A percentile compares a stretch with the other conserved stretches of the same genome.
Conservation (phyloP, 768 basidiomycete species). For the Boletus subparvulus region DNA sequence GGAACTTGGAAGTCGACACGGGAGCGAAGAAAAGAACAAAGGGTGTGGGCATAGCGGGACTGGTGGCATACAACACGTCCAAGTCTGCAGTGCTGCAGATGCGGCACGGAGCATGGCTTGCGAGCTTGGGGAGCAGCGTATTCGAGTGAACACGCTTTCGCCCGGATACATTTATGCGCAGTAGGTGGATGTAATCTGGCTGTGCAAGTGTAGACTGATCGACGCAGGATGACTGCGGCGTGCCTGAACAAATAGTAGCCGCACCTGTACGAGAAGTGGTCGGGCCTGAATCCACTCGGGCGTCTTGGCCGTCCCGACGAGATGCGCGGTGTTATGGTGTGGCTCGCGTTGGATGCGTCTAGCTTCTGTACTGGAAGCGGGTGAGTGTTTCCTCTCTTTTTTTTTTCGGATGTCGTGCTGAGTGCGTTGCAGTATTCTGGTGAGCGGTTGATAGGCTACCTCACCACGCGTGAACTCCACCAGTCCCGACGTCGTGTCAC, state of each 20-base stretch:
- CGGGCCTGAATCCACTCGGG: conserved; percentile 63
- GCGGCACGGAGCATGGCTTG: conserved; percentile 81
- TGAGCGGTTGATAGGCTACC: conserved; percentile 33
- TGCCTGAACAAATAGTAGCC: conserved; percentile 67
- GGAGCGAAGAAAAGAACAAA: too few relatives aligned
- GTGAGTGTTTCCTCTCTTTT: conserved; percentile 41
- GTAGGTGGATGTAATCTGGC: conserved; percentile 38
- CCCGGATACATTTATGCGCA: conserved; percentile 75
- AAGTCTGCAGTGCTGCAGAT: conserved; percentile 80
- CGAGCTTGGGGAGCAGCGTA: conserved; percentile 63
- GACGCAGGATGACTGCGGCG: conserved; percentile 67
- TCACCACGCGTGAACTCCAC: conserved; percentile 36
- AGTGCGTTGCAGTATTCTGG: conserved; percentile 23
- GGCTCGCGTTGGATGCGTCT: conserved; percentile 75
- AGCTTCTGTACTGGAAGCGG: conserved; percentile 83
- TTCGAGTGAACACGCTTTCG: conserved; percentile 75
- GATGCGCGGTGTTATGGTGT: conserved; percentile 65
- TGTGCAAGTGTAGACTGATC: conserved; percentile 7
- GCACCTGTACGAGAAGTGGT: conserved; percentile 64
- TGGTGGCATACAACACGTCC: conserved; percentile 61
- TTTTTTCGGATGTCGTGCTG: not conserved
- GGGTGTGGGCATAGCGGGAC: too few relatives aligned
- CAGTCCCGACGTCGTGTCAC: too few relatives aligned
- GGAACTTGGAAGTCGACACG: too few relatives aligned
- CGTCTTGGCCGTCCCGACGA: conserved; percentile 73